Evolutionary conservation across 768 basidiomycete species (phyloP).

Genomic region (Porpolomopsis calyptriformis): DNA sequence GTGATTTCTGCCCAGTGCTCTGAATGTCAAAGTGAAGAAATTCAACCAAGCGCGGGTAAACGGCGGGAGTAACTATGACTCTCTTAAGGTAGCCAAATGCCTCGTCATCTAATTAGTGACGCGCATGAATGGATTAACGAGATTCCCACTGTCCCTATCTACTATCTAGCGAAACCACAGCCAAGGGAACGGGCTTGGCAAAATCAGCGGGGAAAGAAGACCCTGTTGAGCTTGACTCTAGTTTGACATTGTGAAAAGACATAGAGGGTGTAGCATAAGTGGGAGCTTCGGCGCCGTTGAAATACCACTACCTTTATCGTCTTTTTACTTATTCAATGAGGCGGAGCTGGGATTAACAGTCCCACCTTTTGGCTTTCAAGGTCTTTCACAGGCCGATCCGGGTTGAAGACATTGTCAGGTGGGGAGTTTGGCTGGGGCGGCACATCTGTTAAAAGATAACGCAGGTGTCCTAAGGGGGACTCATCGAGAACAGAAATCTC

Average conservation of each 20-base stretch:
- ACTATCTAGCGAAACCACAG: no score
- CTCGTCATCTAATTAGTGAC: no score
- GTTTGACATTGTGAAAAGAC: conserved; percentile 80
- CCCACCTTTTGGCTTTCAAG: conserved; percentile 63
- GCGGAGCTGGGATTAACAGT: conserved; percentile 59
- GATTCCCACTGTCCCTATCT: no score
- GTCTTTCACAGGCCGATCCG: conserved; percentile 56
- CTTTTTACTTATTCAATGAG: conserved; percentile 73
- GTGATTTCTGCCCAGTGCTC: conserved; percentile 78
- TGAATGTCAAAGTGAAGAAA: conserved; percentile 77
- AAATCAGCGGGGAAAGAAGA: conserved; percentile 67
- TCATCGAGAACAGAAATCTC: conserved; percentile 75
- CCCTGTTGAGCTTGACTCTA: conserved; percentile 82
- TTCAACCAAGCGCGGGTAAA: conserved; percentile 73
- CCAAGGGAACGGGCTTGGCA: no score
- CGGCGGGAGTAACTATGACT: conserved; percentile 74
- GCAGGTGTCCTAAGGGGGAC: conserved; percentile 73
- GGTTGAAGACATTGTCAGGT: conserved; percentile 71
- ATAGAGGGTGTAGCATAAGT: conserved; percentile 75
- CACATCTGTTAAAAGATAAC: conserved; percentile 74
- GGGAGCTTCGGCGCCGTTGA: conserved; percentile 69
- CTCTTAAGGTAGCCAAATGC: conserved; percentile 79
- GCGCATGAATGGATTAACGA: no score
- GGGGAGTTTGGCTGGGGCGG: conserved; percentile 76
- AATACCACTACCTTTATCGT: conserved; percentile 77